These are phyloP conservation scores for Alternaria viburni DNA, from an alignment of 2,329 filamentous ascomycete species.

Conservation along the genomic window DNA sequence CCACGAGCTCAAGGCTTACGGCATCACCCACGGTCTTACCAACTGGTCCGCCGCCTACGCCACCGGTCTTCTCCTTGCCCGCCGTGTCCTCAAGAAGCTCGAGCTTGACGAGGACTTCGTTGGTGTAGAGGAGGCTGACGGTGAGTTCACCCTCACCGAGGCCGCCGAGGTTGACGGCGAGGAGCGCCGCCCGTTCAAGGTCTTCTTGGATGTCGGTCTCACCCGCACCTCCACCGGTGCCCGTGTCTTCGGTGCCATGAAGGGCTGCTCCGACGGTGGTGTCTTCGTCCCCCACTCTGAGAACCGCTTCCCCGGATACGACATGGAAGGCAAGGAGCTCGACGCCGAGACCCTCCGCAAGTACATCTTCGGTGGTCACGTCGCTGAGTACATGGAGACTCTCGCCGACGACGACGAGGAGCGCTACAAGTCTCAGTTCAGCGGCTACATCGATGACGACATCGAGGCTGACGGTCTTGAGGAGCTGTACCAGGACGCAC, in stretches of 20 bases:
- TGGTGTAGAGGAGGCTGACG: constrained; percentile 95
- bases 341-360: constrained; percentile 96
- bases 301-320: constrained; percentile 99
- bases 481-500: constrained; percentile 93
- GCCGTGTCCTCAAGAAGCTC: constrained; percentile 96
- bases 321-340: constrained; percentile 97
- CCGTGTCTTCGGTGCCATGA: constrained; percentile 99
- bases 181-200: constrained; percentile 97
- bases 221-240: constrained; percentile 96
- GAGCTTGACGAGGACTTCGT: constrained; percentile 89
- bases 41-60: constrained; percentile 99
- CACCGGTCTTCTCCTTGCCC: constrained; percentile 94
- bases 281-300: constrained; percentile 97
- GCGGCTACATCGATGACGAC: constrained; percentile 96
- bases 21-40: constrained; percentile 97
- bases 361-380: constrained; percentile 99
- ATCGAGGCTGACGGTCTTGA: constrained; percentile 95
- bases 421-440: constrained; percentile 98
- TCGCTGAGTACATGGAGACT: constrained; percentile 99
- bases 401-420: constrained; percentile 99
- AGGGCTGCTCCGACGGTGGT: constrained; percentile 98
- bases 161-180: constrained; percentile 89
- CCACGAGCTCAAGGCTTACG: constrained; percentile 97
- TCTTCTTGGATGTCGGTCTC: constrained; percentile 97
- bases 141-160: constrained; percentile 96